Percentiles rank a stretch among this genome's conserved stretches.
Conservation (phyloP, 805 yeast species). For the Myxozyma sirexii region DNA sequence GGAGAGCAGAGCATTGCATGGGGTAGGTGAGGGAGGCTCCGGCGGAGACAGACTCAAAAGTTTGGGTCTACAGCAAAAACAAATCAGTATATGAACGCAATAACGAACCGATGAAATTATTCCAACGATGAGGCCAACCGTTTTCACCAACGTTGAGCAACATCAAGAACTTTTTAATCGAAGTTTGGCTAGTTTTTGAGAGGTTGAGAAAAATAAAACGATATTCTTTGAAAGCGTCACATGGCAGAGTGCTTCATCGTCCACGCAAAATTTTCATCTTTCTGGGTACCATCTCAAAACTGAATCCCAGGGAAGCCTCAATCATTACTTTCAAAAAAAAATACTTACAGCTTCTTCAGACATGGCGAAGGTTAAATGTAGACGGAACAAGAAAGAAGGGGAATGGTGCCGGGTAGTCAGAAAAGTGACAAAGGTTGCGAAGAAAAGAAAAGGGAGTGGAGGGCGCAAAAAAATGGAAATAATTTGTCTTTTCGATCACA, state of each 20-base stretch:
- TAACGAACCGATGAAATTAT: too few species aligned
- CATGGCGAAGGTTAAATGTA: constrained; percentile 36
- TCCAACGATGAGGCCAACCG: too few species aligned
- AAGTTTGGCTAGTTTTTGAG: too few species aligned
- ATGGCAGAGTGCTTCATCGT: too few species aligned
- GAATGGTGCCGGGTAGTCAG: background rate
- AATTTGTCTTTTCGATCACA: background rate
- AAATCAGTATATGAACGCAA: background rate
- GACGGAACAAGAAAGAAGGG: background rate
- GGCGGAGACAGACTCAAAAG: constrained; percentile 97
- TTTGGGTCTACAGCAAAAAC: constrained; percentile 50
- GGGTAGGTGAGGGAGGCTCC: constrained; percentile 99
- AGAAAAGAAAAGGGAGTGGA: constrained; percentile 2
- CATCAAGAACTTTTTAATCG: too few species aligned
- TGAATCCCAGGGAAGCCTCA: too few species aligned
- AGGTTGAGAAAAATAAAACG: too few species aligned
- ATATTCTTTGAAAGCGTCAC: too few species aligned
- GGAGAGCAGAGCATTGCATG: constrained; percentile 99
- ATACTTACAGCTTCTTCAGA: constrained; percentile 46
- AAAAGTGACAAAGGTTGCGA: background rate
- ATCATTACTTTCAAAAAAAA: too few species aligned
- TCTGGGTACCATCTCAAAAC: background rate
- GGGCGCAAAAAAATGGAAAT: constrained; percentile 7
- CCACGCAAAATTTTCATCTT: background rate
- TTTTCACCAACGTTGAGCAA: too few species aligned